phyloP scores from a whole-genome alignment of 2,329 filamentous ascomycete genomes.

The Cytospora mali region DNA sequence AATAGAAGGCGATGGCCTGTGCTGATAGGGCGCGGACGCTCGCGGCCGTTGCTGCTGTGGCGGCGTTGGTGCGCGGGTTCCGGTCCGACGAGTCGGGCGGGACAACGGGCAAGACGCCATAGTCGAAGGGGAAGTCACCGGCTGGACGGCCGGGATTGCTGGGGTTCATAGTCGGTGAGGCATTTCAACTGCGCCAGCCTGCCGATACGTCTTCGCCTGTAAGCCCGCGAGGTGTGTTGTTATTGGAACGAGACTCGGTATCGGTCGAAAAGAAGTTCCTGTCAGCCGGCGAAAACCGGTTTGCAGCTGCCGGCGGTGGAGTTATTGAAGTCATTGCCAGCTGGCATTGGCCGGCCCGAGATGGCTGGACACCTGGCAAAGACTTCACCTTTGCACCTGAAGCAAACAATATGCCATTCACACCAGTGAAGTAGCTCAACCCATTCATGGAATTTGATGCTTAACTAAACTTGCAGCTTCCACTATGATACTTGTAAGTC shows the following conservation, averaged over 20 bases:
- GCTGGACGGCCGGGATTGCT: constrained; percentile 25
- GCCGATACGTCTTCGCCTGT: background rate
- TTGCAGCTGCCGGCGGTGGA: background rate
- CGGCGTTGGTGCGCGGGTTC: constrained; percentile 55
- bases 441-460: background rate
- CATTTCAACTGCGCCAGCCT: constrained; percentile 20
- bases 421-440: background rate
- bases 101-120: constrained; percentile 49
- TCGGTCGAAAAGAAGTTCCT: background rate
- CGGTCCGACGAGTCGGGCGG: constrained; percentile 49
- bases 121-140: constrained; percentile 18
- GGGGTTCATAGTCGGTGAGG: constrained; percentile 23
- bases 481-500: background rate
- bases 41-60: constrained; percentile 79
- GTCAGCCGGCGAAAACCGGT: constrained; percentile 7
- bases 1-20: constrained; percentile 87
- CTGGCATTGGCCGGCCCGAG: constrained; percentile 7
- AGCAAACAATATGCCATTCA: background rate
- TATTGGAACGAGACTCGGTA: background rate
- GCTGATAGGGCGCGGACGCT: constrained; percentile 81
- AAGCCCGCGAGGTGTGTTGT: background rate
- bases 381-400: background rate
- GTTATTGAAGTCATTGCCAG: constrained; percentile 2
- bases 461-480: background rate
- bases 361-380: background rate